Evolutionary conservation across 768 basidiomycete species (phyloP).

Genomic region (Mycena leptocephala): DNA sequence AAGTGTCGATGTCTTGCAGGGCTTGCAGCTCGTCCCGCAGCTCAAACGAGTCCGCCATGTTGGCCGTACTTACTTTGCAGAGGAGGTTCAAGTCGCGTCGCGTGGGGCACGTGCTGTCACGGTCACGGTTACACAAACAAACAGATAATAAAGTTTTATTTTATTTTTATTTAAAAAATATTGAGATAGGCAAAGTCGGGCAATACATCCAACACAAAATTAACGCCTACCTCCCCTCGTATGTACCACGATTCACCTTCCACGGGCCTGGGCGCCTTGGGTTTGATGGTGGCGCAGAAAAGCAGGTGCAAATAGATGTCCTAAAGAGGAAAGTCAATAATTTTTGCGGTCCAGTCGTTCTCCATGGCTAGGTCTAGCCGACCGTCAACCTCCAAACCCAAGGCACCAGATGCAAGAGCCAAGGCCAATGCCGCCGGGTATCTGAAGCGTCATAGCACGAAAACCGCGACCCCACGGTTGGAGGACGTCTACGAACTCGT

Average conservation of each 20-base stretch:
- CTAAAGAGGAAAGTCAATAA: background rate
- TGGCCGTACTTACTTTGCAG: background rate
- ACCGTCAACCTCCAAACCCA: conserved; percentile 18
- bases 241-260: too few relatives aligned
- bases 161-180: too few relatives aligned
- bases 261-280: too few relatives aligned
- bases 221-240: too few relatives aligned
- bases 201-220: too few relatives aligned
- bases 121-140: background rate
- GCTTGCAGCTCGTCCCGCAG: conserved; percentile 85
- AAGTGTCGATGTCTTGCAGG: conserved; percentile 72
- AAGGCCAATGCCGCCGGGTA: conserved; percentile 36
- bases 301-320: background rate
- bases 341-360: background rate
- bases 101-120: conserved; percentile 15
- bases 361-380: conserved; percentile 15
- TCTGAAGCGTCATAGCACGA: conserved; percentile 26
- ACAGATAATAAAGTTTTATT: too few relatives aligned
- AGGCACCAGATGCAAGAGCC: conserved; percentile 15
- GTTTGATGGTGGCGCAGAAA: too few relatives aligned
- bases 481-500: conserved; percentile 36
- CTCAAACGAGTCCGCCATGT: conserved; percentile 71
- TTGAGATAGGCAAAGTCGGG: too few relatives aligned
- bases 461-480: conserved; percentile 15
- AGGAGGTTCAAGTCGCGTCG: conserved; percentile 5